These are phyloP conservation scores for Mrakia blollopis DNA, from an alignment of 768 basidiomycete species.

Conservation along the genomic window DNA sequence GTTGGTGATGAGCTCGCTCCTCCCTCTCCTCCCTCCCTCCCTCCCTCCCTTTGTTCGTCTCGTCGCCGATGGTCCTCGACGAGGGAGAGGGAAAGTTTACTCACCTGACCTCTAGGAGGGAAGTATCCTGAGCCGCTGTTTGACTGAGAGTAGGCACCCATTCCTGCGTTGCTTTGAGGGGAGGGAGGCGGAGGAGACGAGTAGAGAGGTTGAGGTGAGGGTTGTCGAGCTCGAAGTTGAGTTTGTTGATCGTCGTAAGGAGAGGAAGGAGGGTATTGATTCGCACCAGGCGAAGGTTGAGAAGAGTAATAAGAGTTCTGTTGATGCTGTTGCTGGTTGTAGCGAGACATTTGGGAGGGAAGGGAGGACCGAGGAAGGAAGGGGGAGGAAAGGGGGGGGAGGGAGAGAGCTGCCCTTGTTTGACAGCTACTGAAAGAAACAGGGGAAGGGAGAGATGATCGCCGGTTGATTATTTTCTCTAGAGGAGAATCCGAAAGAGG, in stretches of 20 bases:
- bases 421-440: neutral
- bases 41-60: neutral
- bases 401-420: neutral
- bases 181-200: neutral
- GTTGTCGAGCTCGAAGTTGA: neutral
- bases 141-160: neutral
- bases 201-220: neutral
- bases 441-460: no score
- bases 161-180: neutral
- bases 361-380: neutral
- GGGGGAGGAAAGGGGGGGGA: neutral
- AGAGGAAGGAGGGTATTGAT: neutral
- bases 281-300: neutral
- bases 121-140: neutral
- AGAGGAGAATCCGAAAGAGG: neutral
- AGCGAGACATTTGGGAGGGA: neutral
- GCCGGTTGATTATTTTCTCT: no score
- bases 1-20: neutral
- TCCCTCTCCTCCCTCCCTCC: no score
- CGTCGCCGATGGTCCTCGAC: neutral
- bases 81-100: neutral
- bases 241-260: neutral
- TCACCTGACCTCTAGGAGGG: neutral
- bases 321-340: conserved; percentile 2
- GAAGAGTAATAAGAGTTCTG: neutral